Evolutionary conservation across 2,329 filamentous ascomycete genomes (phyloP).

Genomic region (Xylariaceae sp.): DNA sequence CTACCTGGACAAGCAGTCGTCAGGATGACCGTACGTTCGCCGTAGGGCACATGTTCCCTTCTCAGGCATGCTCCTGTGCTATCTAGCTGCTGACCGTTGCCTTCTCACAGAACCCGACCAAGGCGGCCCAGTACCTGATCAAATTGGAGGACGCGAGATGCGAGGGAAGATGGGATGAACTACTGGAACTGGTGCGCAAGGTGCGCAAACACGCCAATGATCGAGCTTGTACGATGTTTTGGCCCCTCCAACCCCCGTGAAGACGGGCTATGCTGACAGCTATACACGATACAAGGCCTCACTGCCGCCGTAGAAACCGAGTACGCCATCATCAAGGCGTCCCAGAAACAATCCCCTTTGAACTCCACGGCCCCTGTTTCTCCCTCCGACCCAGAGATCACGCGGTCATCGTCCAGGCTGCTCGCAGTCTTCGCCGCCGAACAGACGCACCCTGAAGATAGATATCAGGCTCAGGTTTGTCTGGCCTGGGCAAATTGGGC

Average conservation of each 20-base stretch:
- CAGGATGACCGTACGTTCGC: slow-evolving; percentile 30
- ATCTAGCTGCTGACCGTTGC: slow-evolving; percentile 17
- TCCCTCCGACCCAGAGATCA: slow-evolving; percentile 41
- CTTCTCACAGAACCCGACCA: slow-evolving; percentile 51
- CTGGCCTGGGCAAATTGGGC: slow-evolving; percentile 82
- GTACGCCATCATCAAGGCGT: slow-evolving; percentile 54
- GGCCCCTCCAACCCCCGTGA: slow-evolving; percentile 8
- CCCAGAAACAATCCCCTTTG: slow-evolving; percentile 37
- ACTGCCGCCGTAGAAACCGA: slow-evolving; percentile 65
- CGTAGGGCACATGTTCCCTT: background rate
- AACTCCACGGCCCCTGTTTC: slow-evolving; percentile 40
- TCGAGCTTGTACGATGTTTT: slow-evolving; percentile 62
- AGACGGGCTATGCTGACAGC: slow-evolving; percentile 16
- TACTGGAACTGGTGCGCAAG: slow-evolving; percentile 87
- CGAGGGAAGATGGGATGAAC: slow-evolving; percentile 76
- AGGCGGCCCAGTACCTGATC: slow-evolving; percentile 75
- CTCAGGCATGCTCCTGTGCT: slow-evolving; percentile 7
- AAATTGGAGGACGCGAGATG: slow-evolving; percentile 82
- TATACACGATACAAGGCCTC: slow-evolving; percentile 48
- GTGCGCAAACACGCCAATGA: slow-evolving; percentile 88
- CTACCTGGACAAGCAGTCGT: slow-evolving; percentile 12
- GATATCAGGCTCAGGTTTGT: slow-evolving; percentile 75
- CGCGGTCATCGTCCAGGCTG: slow-evolving; percentile 45
- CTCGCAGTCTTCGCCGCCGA: slow-evolving; percentile 55
- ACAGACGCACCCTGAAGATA: slow-evolving; percentile 48